Evolutionary conservation across 495 filamentous ascomycete species (phyloP), one percentile per base, ranked within the genome.

Genomic region (Xanthoparmelia taractica): DNA sequence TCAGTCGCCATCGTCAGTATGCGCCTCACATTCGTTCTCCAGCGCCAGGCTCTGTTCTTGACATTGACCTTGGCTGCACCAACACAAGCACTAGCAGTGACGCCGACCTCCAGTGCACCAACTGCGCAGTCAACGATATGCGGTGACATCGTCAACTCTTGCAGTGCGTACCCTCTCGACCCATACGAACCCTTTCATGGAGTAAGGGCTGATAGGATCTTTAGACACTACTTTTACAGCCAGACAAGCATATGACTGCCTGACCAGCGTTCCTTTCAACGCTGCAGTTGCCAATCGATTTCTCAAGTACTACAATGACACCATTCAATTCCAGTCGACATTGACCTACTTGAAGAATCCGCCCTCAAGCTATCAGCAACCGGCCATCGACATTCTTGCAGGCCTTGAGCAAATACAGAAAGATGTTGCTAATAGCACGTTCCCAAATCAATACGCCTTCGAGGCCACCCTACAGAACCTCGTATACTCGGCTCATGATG

Each of bases 281-380:
- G 45, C 74, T 6, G 76, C 74, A 34, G 76, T 79, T 18, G 82
- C 78, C 10, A 70, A 73, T 12, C 66, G 73, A 11, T 83, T 85
- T 61, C 29, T 85, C 31, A 68, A 71, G 25, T 82, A 85, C 67
- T 80, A 76, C 54, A 79, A 79, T 62, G 77, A 82, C 54, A 80
- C 78, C 5, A 62, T 85, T 4, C 76, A 84, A 66, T 85, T 84
- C 59, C 83, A 85, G 62, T 78, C 73, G 37, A 85, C 82, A 0
- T 56, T 84, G 29, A 73, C 77, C n/a, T 81, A 80, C 67, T 72
- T 85, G 18, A 82, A 81, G 71, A 74, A 77, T 29, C 83, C 84
- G 13, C 82, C 83, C 2, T 58, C 71, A 20, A 76, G 73, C 18
- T 86, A 85, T 69, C 75, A 78, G 29, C 79, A 82, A 66, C 81